These are phyloP conservation scores for Rhododendron williamsianum DNA, from an alignment of 148 eudicot species.

Conservation along the genomic window DNA sequence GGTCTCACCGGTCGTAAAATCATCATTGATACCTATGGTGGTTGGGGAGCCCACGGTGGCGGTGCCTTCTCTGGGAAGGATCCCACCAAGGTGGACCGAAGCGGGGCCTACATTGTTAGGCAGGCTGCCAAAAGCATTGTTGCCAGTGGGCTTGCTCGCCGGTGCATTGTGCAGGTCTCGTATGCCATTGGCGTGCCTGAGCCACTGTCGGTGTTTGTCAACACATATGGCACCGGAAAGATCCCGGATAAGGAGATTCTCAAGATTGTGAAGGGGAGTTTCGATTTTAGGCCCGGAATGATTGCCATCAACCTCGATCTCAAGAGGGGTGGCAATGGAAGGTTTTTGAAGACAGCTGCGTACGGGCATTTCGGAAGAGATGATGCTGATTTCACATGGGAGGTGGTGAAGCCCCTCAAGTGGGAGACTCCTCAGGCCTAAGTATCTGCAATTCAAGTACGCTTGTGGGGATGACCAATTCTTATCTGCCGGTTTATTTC, in stretches of 20 bases:
- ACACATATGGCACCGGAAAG: conserved; percentile 27
- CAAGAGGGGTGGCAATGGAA: conserved; percentile 28
- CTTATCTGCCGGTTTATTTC: neutral
- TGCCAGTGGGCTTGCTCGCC: conserved; percentile 26
- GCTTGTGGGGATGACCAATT: neutral
- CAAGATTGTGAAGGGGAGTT: conserved; percentile 31
- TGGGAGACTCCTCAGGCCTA: conserved; percentile 27
- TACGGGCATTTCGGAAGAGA: conserved; percentile 35
- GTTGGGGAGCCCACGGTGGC: conserved; percentile 31
- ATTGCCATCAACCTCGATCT: conserved; percentile 32
- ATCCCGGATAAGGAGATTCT: conserved; percentile 38
- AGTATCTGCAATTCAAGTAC: neutral
- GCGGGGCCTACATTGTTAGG: conserved; percentile 26
- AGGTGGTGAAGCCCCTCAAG: conserved; percentile 36
- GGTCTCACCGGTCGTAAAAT: conserved; percentile 32
- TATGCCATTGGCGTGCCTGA: conserved; percentile 33
- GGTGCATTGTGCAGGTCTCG: conserved; percentile 30
- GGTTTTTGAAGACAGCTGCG: conserved; percentile 32
- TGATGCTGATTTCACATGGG: conserved; percentile 40
- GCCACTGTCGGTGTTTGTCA: conserved; percentile 31
- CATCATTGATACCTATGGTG: conserved; percentile 28
- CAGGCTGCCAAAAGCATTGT: conserved; percentile 30
- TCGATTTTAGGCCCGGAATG: conserved; percentile 39
- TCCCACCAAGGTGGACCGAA: conserved; percentile 25
- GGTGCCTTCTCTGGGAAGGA: conserved; percentile 29